Conservation (phyloP, 345 rosid genomes). For the Fremontodendron californicum region DNA sequence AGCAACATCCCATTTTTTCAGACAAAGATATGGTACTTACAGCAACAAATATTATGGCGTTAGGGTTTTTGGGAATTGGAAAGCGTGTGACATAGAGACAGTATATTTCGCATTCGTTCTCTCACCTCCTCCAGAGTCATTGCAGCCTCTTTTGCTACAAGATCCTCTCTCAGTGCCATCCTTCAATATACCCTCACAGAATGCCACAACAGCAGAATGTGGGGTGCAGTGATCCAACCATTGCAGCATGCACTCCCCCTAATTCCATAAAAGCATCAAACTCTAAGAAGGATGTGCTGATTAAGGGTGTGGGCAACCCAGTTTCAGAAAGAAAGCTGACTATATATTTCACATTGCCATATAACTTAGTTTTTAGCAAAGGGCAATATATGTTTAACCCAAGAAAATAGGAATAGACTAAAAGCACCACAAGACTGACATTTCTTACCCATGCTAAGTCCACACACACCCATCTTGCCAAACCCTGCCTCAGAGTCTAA, state of each 20-base stretch:
- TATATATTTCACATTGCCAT: not conserved
- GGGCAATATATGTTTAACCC: not conserved
- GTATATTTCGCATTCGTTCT: slow-evolving; percentile 84
- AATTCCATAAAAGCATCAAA: slow-evolving; percentile 27
- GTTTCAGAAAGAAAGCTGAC: not conserved
- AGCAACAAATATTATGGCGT: slow-evolving; percentile 85
- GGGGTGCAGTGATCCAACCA: slow-evolving; percentile 99
- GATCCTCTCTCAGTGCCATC: slow-evolving; percentile 87
- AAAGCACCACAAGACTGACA: not conserved
- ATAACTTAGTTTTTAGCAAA: not conserved
- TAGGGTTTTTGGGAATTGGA: slow-evolving; percentile 80
- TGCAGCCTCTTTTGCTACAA: slow-evolving; percentile 57
- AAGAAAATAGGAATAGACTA: not conserved
- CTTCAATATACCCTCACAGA: slow-evolving; percentile 93
- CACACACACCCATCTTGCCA: slow-evolving; percentile 95
- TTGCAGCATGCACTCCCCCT: slow-evolving; percentile 53
- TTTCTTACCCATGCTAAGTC: slow-evolving; percentile 93
- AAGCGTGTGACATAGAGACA: slow-evolving; percentile 98
- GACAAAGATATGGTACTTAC: slow-evolving; percentile 49
- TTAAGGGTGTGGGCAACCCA: not conserved
- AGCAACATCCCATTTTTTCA: slow-evolving; percentile 1
- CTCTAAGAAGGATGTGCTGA: not conserved
- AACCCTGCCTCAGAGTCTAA: slow-evolving; percentile 76
- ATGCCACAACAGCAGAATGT: slow-evolving; percentile 98
- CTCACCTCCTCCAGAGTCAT: slow-evolving; percentile 93